Evolutionary conservation across 768 basidiomycete species (phyloP), one percentile per base, ranked within the genome.

Genomic region (Leucocoprinus leucothites): DNA sequence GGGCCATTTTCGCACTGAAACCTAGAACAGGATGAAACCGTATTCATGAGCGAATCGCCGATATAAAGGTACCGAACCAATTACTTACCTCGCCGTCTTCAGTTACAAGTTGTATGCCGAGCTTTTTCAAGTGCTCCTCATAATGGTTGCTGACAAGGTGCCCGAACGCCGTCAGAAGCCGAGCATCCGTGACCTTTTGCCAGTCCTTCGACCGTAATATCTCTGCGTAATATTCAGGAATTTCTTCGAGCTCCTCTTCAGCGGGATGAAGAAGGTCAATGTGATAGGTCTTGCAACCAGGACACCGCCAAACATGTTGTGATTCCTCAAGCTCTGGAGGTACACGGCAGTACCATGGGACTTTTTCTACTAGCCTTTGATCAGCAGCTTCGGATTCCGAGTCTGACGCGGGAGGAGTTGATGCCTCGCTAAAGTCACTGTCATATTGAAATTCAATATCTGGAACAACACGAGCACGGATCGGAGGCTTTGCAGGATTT

Each of bases 401-500:
- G 41, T 76, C 75, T 1, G 76, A 66, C n/a, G 67, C 72, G 5
- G 75, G 69, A 11, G 67, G 69, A 19, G 78, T 76, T 3, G 82
- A 82, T 6, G 65, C 62, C n/a, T 78, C 76, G 9, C 79, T 80
- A 63, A 85, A 86, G 61, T 86, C 84, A 0, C 80, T 73, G 62
- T 80, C 82, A 58, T 85, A 85, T 9, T 63, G 61, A 51, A 63
- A 70, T 45, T 62, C 48, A 3, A 43, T 26, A 19, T 21, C 22
- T 43, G 31, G 14, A 41, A 22, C 14, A 24, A 14, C 28, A 9
- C 7, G 40, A 19, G 9, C 13, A 24, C 11, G 35, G 14, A 4
- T 38, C 3, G 16, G 16, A 26, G 44, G 31, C 16, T 41, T 38
- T 19, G 13, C 2, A 11, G 25, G 18, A 18, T 41, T 24, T 13